Percentiles rank a stretch among this genome's conserved stretches.
phyloP scores from a whole-genome alignment of 306 rosid genomes.

The Vachellia collinsii region DNA sequence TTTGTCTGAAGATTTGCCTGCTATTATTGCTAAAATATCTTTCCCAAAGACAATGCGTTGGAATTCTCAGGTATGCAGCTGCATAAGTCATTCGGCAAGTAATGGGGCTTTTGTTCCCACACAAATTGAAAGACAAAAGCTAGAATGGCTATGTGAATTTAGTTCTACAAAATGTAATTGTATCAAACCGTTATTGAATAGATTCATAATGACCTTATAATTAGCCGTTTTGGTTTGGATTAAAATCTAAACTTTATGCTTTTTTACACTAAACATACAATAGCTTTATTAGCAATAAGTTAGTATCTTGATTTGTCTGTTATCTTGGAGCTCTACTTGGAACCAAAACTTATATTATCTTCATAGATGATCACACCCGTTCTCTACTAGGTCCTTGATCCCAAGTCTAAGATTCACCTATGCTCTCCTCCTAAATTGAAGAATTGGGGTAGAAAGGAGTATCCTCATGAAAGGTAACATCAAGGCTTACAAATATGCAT shows the following conservation, averaged over 20 bases:
- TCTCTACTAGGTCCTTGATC: too few species aligned
- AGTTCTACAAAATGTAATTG: background rate
- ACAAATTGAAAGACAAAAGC: slow-evolving; percentile 8
- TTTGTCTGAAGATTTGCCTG: slow-evolving; percentile 81
- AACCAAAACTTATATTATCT: background rate
- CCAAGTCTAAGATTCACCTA: too few species aligned
- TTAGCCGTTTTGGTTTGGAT: background rate
- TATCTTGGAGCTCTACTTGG: background rate
- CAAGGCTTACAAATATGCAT: too few species aligned
- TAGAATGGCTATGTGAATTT: background rate
- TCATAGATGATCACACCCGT: too few species aligned
- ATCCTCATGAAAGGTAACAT: too few species aligned
- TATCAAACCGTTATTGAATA: background rate
- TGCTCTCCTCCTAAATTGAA: too few species aligned
- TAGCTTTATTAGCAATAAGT: background rate
- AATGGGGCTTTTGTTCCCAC: slow-evolving; percentile 1
- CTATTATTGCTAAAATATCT: slow-evolving; percentile 71
- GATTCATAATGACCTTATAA: background rate
- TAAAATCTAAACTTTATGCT: background rate
- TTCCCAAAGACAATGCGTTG: slow-evolving; percentile 97
- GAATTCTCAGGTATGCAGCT: slow-evolving; percentile 79
- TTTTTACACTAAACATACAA: background rate
- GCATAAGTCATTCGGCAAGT: slow-evolving; percentile 10
- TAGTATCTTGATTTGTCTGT: background rate
- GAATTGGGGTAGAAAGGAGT: too few species aligned